Percentiles rank a stretch among this genome's conserved stretches.
Evolutionary conservation across 106 monocot species (phyloP).

Genomic region (Xerophyta viscosa): DNA sequence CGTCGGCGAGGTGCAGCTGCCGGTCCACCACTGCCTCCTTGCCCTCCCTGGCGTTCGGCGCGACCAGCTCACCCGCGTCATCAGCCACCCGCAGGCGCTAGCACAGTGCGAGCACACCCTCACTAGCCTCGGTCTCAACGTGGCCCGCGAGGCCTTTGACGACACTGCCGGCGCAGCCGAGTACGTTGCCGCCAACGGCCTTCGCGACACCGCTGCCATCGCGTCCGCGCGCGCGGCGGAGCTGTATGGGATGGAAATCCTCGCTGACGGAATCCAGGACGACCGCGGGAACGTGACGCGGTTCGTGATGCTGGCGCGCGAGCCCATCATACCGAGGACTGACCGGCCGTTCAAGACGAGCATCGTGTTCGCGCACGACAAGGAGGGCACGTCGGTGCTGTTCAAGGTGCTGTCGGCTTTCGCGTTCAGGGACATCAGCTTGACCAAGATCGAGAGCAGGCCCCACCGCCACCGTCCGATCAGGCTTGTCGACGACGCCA

Average conservation of each 20-base stretch:
- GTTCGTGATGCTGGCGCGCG: constrained; percentile 45
- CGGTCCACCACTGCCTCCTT: constrained; percentile 52
- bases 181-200: constrained; percentile 25
- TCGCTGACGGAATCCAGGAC: constrained; percentile 52
- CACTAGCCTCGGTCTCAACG: constrained; percentile 38
- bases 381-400: constrained; percentile 44
- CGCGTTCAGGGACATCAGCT: constrained; percentile 49
- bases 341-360: constrained; percentile 58
- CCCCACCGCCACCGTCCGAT: constrained; percentile 53
- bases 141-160: constrained; percentile 44
- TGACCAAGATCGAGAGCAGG: constrained; percentile 62
- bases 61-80: constrained; percentile 41
- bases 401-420: constrained; percentile 63
- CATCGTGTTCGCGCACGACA: constrained; percentile 51
- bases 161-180: constrained; percentile 46
- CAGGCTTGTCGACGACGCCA: constrained; percentile 43
- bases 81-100: constrained; percentile 41
- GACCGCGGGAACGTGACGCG: constrained; percentile 39
- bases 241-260: constrained; percentile 35
- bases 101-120: constrained; percentile 63
- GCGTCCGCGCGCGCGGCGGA: constrained; percentile 38
- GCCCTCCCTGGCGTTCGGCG: constrained; percentile 39
- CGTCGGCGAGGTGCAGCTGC: constrained; percentile 56
- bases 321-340: constrained; percentile 39
- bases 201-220: constrained; percentile 51